phyloP scores from a whole-genome alignment of 2,329 filamentous ascomycete genomes.

The Aspergillus hortae region DNA sequence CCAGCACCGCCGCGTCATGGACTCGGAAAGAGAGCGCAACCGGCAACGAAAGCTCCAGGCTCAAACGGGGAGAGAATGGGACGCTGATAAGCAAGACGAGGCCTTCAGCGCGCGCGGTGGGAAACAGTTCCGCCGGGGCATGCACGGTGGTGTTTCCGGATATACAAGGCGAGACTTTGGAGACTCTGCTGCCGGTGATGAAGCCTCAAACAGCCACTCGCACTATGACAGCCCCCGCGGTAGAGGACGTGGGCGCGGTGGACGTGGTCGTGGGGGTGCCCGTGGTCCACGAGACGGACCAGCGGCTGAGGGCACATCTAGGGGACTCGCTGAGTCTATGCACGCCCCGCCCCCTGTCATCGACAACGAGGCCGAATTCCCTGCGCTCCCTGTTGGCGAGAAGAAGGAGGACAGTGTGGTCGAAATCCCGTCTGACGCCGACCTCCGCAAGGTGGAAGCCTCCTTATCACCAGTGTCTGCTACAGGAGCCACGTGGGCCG shows the following conservation, averaged over 20 bases:
- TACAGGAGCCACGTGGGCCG: slow-evolving; percentile 29
- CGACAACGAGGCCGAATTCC: slow-evolving; percentile 33
- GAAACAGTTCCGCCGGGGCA: slow-evolving; percentile 47
- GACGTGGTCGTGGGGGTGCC: slow-evolving; percentile 23
- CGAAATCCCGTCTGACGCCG: slow-evolving; percentile 11
- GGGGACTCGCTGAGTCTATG: slow-evolving; percentile 11
- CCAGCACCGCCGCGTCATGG: slow-evolving; percentile 56
- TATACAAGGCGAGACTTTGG: slow-evolving; percentile 28
- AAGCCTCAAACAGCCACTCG: slow-evolving; percentile 1
- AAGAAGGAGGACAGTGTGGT: slow-evolving; percentile 12
- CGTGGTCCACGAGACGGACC: slow-evolving; percentile 23
- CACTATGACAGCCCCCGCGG: slow-evolving; percentile 16
- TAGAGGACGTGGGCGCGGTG: slow-evolving; percentile 28
- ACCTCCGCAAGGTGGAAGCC: slow-evolving; percentile 18
- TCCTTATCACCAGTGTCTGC: slow-evolving; percentile 25
- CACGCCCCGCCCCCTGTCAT: slow-evolving; percentile 16
- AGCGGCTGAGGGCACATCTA: slow-evolving; percentile 14
- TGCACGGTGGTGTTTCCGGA: slow-evolving; percentile 49
- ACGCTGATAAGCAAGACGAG: slow-evolving; percentile 58
- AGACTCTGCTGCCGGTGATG: slow-evolving; percentile 14
- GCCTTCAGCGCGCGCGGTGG: slow-evolving; percentile 45
- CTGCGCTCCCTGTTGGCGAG: slow-evolving; percentile 28
- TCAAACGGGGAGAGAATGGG: slow-evolving; percentile 59
- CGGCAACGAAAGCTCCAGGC: slow-evolving; percentile 57
- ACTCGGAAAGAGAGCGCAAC: slow-evolving; percentile 60